Evolutionary conservation across 352 stramenopile species (phyloP), one percentile per base, ranked within the genome.

Genomic region (Globisporangium middletonii): DNA sequence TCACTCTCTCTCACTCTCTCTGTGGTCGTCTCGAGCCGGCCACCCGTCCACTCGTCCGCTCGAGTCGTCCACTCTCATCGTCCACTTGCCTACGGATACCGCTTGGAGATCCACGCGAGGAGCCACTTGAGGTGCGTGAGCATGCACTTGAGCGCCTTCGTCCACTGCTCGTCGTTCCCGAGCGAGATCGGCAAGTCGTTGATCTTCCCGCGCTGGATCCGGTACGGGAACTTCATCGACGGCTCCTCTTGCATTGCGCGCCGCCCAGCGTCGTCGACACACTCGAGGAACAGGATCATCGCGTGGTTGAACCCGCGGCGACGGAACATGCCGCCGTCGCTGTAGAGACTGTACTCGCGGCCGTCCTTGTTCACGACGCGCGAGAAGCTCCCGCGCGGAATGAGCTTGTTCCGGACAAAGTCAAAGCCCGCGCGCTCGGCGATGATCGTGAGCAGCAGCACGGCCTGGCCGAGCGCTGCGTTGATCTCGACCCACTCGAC

Each of bases 111-210:
- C 92, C 92, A 98, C 50, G 88, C 92, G 15, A 97, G 56, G 26
- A 98, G 79, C 92, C 92, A 98, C 67, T 97, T 97, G 45, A 97
- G 72, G 61, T 97, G 79, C 54, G 86, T 94, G 45, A 97, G 77
- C 76, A 97, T 77, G 67, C 93, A 97, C 62, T 97, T 97, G 47
- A 97, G 75, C 41, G 89, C 89, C 55, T 88, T 84, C 28, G 89
- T 98, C 92, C 92, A 98, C 63, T 95, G 79, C 53, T 95, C 91
- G 50, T 96, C 85, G 50, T 96, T 94, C 23, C 80, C 83, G 0
- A 95, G 72, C 6, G 77, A 88, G 44, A 97, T 94, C 12, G 81
- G 76, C 9, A 96, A 65, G 38, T 94, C 91, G 50, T 89, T 91
- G 37, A 98, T 95, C 62, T 95, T 97, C 44, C 80, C 86, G 16